phyloP scores from a whole-genome alignment of 345 rosid genomes.

The Populus deltoides region DNA sequence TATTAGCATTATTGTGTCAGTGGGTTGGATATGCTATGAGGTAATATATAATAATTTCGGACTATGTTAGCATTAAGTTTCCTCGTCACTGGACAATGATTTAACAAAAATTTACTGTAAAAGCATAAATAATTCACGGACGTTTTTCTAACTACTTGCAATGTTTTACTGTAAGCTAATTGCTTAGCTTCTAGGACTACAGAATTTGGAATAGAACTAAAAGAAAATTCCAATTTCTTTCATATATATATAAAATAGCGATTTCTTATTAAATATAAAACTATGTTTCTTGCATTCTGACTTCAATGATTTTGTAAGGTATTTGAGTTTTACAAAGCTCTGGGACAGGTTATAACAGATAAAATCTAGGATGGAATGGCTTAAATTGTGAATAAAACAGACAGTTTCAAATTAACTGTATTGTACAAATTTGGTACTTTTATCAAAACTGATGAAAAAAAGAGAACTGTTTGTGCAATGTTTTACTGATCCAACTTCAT shows the following conservation, averaged over 20 bases:
- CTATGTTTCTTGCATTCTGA: background rate
- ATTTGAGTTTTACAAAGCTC: background rate
- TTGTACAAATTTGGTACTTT: background rate
- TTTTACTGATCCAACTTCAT: background rate
- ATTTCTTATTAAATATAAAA: background rate
- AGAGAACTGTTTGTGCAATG: background rate
- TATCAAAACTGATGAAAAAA: background rate
- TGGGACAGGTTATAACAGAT: background rate
- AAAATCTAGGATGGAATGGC: background rate
- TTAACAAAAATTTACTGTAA: background rate
- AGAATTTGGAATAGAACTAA: background rate
- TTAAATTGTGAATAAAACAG: background rate
- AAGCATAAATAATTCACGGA: background rate
- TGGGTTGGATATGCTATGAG: constrained; percentile 99
- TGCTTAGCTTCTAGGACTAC: background rate
- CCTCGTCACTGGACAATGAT: constrained; percentile 3
- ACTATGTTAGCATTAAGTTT: background rate
- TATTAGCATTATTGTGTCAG: constrained; percentile 48
- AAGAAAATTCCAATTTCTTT: background rate
- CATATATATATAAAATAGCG: background rate
- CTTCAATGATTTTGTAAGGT: background rate
- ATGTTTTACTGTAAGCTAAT: background rate
- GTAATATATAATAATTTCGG: constrained; percentile 31
- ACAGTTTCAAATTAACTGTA: background rate
- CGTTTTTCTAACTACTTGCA: background rate